phyloP scores from a whole-genome alignment of 1,284 basidiomycete species.

The Leccinum subfulvum region DNA sequence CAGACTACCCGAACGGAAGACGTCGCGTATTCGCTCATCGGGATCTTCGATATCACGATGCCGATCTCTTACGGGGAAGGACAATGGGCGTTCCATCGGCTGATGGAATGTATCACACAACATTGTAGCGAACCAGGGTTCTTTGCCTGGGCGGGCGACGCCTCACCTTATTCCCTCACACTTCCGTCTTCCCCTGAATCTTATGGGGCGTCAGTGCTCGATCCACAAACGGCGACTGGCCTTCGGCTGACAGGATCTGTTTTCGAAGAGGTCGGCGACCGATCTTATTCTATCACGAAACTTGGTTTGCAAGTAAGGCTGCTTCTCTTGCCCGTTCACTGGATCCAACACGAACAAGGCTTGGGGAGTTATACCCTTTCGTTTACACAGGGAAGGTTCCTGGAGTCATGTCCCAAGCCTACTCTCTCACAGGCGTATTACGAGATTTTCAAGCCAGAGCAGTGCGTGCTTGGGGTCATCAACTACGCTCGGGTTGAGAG shows the following conservation, averaged over 20 bases:
- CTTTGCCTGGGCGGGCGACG: conserved; percentile 19
- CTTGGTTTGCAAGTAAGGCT: conserved; percentile 16
- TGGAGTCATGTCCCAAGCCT: conserved; percentile 9
- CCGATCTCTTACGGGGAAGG: conserved; percentile 19
- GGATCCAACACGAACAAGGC: conserved; percentile 5
- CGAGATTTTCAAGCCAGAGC: conserved; percentile 17
- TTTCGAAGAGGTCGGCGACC: conserved; percentile 19
- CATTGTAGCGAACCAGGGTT: conserved; percentile 19
- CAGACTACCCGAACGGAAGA: conserved; percentile 16
- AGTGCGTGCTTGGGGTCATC: conserved; percentile 18
- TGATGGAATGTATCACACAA: conserved; percentile 14
- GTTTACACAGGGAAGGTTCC: conserved; percentile 12
- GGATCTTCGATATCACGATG: conserved; percentile 19
- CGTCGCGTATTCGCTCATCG: conserved; percentile 16
- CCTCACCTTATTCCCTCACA: conserved; percentile 16
- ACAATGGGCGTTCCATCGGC: conserved; percentile 16
- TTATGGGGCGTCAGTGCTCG: conserved; percentile 8
- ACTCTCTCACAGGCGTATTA: conserved; percentile 18
- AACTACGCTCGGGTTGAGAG: conserved; percentile 15
- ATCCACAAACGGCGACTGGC: not conserved
- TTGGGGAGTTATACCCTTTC: conserved; percentile 15
- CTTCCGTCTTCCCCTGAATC: conserved; percentile 16
- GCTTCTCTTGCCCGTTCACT: conserved; percentile 12
- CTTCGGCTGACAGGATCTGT: conserved; percentile 16
- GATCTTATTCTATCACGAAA: conserved; percentile 20